Percentiles rank a stretch among this genome's conserved stretches.
These are phyloP conservation scores for Exidia glandulosa DNA, from an alignment of 768 basidiomycete genomes.

Conservation along the genomic window DNA sequence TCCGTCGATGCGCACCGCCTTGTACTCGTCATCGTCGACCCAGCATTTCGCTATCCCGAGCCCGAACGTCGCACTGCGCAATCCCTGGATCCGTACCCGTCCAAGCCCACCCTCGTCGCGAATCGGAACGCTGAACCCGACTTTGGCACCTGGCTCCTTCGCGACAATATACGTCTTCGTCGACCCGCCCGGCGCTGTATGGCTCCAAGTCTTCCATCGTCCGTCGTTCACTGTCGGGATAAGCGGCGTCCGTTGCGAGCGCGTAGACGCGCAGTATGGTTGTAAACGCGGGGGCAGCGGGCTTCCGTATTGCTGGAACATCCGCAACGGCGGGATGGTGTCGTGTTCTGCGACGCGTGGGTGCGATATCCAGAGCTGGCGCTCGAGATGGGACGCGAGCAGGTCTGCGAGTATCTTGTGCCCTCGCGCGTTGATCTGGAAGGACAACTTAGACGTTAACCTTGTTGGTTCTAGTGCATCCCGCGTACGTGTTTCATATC, in stretches of 20 bases:
- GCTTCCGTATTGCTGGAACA: too few relatives aligned
- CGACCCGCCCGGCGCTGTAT: neutral
- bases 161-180: conserved; percentile 3
- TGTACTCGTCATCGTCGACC: conserved; percentile 4
- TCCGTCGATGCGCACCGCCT: neutral
- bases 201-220: neutral
- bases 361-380: too few relatives aligned
- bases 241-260: conserved; percentile 19
- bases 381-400: too few relatives aligned
- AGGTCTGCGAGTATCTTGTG: too few relatives aligned
- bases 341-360: too few relatives aligned
- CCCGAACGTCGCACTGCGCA: conserved; percentile 3
- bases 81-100: neutral
- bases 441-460: too few relatives aligned
- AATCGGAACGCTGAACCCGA: conserved; percentile 2
- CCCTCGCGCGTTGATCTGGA: too few relatives aligned
- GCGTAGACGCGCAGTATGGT: too few relatives aligned
- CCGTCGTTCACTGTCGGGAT: conserved; percentile 1
- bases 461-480: too few relatives aligned
- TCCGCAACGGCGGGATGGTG: too few relatives aligned
- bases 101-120: neutral
- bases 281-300: too few relatives aligned
- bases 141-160: neutral
- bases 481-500: too few relatives aligned
- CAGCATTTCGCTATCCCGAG: conserved; percentile 4